A percentile compares a stretch with the other conserved stretches of the same genome.
phyloP scores from a whole-genome alignment of 345 rosid species.

The Arabidopsis suecica region DNA sequence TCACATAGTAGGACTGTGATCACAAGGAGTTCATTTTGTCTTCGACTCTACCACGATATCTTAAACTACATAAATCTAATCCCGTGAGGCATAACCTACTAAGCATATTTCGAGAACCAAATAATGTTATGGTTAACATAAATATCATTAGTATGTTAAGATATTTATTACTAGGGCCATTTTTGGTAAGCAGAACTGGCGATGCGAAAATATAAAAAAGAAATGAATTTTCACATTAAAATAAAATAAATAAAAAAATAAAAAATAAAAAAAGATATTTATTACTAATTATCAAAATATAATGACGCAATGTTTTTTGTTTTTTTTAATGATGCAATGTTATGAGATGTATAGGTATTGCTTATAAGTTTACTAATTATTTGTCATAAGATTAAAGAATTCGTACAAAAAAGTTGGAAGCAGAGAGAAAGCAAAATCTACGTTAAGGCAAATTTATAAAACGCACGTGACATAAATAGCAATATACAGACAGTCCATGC shows the following conservation, averaged over 20 bases:
- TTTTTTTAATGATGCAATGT: no score
- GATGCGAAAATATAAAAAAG: no score
- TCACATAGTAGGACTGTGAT: slow-evolving; percentile 6
- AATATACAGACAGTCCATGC: slow-evolving; percentile 33
- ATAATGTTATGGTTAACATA: neutral
- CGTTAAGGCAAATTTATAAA: neutral
- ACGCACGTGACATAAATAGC: slow-evolving; percentile 35
- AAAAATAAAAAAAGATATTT: no score
- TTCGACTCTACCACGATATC: slow-evolving; percentile 20
- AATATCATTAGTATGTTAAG: no score
- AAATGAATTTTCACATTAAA: no score
- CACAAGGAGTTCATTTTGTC: slow-evolving; percentile 20
- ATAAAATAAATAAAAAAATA: no score
- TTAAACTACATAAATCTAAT: slow-evolving; percentile 10
- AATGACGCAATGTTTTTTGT: no score
- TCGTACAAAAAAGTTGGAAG: neutral
- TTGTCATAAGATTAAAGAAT: neutral
- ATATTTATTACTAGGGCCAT: no score
- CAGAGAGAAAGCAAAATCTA: slow-evolving; percentile 5
- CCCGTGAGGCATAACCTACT: slow-evolving; percentile 1
- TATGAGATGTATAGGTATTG: no score
- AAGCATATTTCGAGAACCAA: neutral
- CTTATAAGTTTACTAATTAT: no score
- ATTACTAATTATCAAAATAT: no score
- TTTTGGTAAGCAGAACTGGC: no score